Conservation (phyloP, 129 eudicot genomes). For the Glebionis coronaria region DNA sequence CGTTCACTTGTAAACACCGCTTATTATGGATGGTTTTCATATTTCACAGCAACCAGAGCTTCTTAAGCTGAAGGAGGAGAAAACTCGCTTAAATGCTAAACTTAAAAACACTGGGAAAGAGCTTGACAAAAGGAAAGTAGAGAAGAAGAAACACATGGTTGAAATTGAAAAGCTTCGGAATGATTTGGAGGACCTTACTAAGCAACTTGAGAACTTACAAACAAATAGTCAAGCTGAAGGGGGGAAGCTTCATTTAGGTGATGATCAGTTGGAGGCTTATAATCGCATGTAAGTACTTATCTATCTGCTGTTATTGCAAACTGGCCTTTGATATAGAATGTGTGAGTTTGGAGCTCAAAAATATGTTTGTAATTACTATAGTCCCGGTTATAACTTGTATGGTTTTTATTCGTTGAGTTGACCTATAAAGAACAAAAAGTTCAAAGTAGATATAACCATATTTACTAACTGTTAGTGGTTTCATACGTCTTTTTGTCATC, state of each 20-base stretch:
- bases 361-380: too few relatives aligned
- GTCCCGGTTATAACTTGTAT: background rate
- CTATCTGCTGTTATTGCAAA: background rate
- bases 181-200: constrained; percentile 64
- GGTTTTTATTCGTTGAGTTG: background rate
- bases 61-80: constrained; percentile 75
- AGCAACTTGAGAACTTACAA: constrained; percentile 62
- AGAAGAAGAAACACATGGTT: constrained; percentile 64
- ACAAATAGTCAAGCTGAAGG: constrained; percentile 68
- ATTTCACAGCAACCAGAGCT: constrained; percentile 85
- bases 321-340: too few relatives aligned
- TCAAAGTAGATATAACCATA: too few relatives aligned
- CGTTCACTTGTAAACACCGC: background rate
- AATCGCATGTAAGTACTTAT: constrained; percentile 77
- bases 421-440: too few relatives aligned
- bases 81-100: constrained; percentile 63
- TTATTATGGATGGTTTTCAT: constrained; percentile 7
- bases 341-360: too few relatives aligned
- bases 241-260: constrained; percentile 82
- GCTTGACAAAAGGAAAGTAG: constrained; percentile 79
- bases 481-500: too few relatives aligned
- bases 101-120: constrained; percentile 81
- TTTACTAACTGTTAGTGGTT: too few relatives aligned
- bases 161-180: constrained; percentile 77
- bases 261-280: constrained; percentile 76